These are phyloP conservation scores for Polytrichum commune DNA, from an alignment of 225 moss, liverwort and hornwort genomes.

Conservation along the genomic window DNA sequence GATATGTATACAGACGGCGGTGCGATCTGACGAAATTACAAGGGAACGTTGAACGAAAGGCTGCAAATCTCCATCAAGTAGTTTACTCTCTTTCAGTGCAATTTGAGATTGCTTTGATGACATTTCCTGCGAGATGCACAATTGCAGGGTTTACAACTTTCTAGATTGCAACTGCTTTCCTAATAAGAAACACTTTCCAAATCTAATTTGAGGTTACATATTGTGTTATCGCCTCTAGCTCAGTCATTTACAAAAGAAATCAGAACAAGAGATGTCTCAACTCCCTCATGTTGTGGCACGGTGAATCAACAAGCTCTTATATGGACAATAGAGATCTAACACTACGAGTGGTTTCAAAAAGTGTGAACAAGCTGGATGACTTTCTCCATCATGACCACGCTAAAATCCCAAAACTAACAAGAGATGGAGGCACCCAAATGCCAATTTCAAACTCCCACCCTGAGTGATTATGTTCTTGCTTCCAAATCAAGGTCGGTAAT, in stretches of 20 bases:
- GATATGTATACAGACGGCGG: background rate
- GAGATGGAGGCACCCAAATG: background rate
- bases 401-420: conserved; percentile 1
- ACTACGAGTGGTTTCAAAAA: no score
- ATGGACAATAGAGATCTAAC: no score
- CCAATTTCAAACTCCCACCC: background rate
- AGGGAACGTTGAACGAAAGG: conserved; percentile 8
- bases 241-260: no score
- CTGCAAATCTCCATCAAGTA: conserved; percentile 8
- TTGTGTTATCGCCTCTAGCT: no score
- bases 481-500: no score
- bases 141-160: conserved; percentile 12
- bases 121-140: conserved; percentile 11
- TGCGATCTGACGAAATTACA: conserved; percentile 4
- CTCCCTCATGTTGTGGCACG: no score
- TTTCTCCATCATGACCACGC: background rate
- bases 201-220: background rate
- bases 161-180: conserved; percentile 1
- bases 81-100: conserved; percentile 10
- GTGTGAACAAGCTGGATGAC: no score
- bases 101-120: conserved; percentile 11
- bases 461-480: no score
- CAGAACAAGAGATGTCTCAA: no score
- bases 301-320: no score
- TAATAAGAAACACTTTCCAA: background rate